Evolutionary conservation across 257 asterid species (phyloP), one percentile per base, ranked within the genome.

Genomic region (Asclepias syriaca): DNA sequence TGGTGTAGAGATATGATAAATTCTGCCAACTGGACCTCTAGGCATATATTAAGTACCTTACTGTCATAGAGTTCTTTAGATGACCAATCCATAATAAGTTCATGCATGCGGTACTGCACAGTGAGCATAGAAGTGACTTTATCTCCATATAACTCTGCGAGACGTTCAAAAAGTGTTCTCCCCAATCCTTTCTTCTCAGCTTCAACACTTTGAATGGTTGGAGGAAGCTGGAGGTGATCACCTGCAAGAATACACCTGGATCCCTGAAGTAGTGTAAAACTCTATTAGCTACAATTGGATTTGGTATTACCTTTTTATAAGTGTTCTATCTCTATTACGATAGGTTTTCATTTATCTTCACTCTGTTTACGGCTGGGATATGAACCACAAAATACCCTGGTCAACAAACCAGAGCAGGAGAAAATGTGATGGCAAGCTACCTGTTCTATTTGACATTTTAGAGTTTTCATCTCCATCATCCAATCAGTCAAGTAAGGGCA

Each of bases 221-320:
- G 98, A 69, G 97, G 98, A 81, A 94, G 96, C 88, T 94, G 98
- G 74, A 94, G 95, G 77, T 94, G 98, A 74, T 91, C 98, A 59
- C 98, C 98, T 9, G 93, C 89, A 73, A 94, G 87, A 78, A 91
- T 80, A 84, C 98, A 94, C 86, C 98, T 87, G 50, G 93, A 72
- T 46, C 97, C 97, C 98, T 93, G 80, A 71, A 54, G 76, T 46
- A 51, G 32, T 37, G 73, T 80, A 78, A 50, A 34, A 74, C 51
- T 59, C 29, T 55, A 65, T 77, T 74, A 83, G 78, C 14, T 22
- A 37, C 66, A 43, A 54, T 51, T 56, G 19, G 57, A 81, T 14
- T 69, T 59, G 39, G 65, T 15, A 15, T 54, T 54, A 48, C 29
- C 10, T 37, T 15, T 13, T 57, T 22, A 43, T 13, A 34, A 61